Percentiles rank a stretch among this genome's conserved stretches.
Evolutionary conservation across 2,329 filamentous ascomycete genomes (phyloP).

Genomic region (Fusarium sp.): DNA sequence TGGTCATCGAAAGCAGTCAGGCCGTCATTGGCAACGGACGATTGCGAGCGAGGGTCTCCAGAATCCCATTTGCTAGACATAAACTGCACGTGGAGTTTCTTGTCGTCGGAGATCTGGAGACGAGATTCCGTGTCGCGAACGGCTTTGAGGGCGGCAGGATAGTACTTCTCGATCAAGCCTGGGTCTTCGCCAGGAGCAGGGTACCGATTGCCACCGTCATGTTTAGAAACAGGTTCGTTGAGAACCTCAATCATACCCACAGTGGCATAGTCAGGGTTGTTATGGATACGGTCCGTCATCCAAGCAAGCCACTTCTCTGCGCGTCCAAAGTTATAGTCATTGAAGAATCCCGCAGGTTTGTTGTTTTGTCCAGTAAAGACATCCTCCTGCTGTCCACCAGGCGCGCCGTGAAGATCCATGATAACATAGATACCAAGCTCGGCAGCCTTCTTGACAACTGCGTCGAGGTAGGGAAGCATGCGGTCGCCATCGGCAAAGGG

Average conservation of each 20-base stretch:
- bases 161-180: conserved; percentile 31
- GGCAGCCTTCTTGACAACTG: conserved; percentile 28
- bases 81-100: conserved; percentile 39
- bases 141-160: conserved; percentile 25
- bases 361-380: conserved; percentile 36
- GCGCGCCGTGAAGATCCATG: conserved; percentile 37
- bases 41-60: conserved; percentile 10
- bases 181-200: conserved; percentile 32
- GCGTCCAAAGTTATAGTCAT: conserved; percentile 36
- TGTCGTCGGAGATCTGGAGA: background rate
- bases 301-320: conserved; percentile 36
- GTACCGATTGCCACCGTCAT: conserved; percentile 25
- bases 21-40: conserved; percentile 17
- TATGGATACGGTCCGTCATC: conserved; percentile 39
- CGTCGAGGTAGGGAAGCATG: conserved; percentile 37
- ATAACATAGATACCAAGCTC: conserved; percentile 36
- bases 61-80: conserved; percentile 42
- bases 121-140: conserved; percentile 16
- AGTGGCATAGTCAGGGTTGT: conserved; percentile 7
- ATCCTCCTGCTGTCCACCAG: conserved; percentile 36
- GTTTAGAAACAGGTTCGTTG: conserved; percentile 32
- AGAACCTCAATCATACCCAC: conserved; percentile 35
- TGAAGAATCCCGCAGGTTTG: conserved; percentile 34
- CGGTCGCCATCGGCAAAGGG: conserved; percentile 31
- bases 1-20: conserved; percentile 31